A percentile compares a stretch with the other conserved stretches of the same genome.
Conservation (phyloP, 257 asterid genomes). For the Eustoma russellianum region DNA sequence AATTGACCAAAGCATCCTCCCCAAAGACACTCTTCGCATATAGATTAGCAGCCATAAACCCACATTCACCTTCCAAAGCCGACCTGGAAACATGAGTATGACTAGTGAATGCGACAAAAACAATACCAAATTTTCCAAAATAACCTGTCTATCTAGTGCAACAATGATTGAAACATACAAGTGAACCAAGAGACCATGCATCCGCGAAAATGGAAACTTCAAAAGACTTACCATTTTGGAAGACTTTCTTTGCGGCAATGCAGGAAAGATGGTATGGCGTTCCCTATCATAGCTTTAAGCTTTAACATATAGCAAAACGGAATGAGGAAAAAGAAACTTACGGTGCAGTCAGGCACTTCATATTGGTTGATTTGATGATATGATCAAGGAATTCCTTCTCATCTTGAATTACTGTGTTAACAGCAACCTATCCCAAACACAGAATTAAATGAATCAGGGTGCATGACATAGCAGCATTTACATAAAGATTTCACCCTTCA, state of each 20-base stretch:
- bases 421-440: conserved; percentile 69
- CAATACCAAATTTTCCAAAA: background rate
- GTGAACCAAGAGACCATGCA: no score
- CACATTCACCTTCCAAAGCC: conserved; percentile 96
- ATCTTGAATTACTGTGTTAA: conserved; percentile 72
- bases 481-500: no score
- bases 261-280: no score
- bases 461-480: no score
- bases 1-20: conserved; percentile 94
- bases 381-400: conserved; percentile 95
- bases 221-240: no score
- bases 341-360: conserved; percentile 92
- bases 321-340: conserved; percentile 23
- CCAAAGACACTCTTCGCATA: conserved; percentile 98
- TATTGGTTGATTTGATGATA: conserved; percentile 90
- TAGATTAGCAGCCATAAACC: conserved; percentile 91
- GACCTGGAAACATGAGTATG: conserved; percentile 45
- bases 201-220: no score
- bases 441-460: no score
- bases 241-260: no score
- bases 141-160: background rate
- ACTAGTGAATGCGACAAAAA: background rate
- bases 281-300: no score
- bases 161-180: background rate
- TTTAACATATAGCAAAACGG: no score